Percentiles rank a stretch among this genome's conserved stretches.
phyloP scores from a whole-genome alignment of 2,329 filamentous ascomycete genomes.

The Monilinia laxa region DNA sequence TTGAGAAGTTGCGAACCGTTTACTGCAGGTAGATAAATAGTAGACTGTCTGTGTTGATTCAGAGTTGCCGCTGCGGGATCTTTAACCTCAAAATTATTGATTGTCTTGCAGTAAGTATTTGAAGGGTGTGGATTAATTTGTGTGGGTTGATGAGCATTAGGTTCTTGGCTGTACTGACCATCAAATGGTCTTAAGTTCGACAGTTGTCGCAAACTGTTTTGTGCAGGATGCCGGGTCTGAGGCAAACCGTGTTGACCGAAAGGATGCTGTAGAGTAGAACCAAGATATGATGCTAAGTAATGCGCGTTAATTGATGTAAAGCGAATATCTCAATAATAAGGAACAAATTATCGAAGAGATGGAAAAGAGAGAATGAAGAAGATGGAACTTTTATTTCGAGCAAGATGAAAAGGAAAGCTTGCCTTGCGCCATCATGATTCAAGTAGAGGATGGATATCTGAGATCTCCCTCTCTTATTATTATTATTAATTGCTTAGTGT shows the following conservation, averaged over 20 bases:
- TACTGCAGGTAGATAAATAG: background rate
- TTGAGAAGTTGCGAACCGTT: background rate
- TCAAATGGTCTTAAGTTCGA: background rate
- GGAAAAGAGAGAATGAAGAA: background rate
- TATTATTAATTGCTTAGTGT: conserved; percentile 15
- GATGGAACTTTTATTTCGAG: conserved; percentile 6
- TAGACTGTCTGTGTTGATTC: background rate
- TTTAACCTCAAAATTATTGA: background rate
- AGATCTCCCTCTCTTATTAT: background rate
- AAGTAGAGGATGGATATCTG: background rate
- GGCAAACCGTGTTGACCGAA: background rate
- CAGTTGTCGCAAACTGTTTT: conserved; percentile 10
- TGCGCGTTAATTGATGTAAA: conserved; percentile 10
- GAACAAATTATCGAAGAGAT: conserved; percentile 18
- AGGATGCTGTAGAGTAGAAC: background rate
- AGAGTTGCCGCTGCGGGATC: background rate
- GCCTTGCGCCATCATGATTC: conserved; percentile 6
- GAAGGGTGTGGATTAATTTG: background rate
- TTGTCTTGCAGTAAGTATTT: background rate
- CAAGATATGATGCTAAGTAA: background rate
- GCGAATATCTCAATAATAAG: conserved; percentile 16
- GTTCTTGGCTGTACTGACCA: background rate
- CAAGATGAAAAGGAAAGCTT: conserved; percentile 16
- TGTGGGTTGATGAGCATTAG: background rate
- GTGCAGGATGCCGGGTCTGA: background rate